phyloP scores from a whole-genome alignment of 2,329 filamentous ascomycete species.

The Sporothrix dimorphospora region DNA sequence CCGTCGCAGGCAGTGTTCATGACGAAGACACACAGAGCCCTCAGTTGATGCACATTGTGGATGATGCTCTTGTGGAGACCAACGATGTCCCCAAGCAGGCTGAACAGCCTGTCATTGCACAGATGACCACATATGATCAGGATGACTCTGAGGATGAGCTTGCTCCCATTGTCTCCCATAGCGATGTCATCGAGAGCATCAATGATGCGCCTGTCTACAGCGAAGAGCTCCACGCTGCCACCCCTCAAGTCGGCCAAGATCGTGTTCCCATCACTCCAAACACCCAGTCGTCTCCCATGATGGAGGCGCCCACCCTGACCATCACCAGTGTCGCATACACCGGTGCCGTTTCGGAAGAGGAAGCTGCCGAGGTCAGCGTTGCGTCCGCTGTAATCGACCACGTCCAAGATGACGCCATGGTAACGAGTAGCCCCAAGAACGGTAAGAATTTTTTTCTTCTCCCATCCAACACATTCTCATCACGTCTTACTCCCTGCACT shows the following conservation, averaged over 20 bases:
- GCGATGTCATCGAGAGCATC: not conserved
- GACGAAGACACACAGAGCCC: not conserved
- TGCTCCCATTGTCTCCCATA: not conserved
- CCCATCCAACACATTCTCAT: not conserved
- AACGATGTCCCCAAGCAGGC: not conserved
- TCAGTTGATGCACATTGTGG: not conserved
- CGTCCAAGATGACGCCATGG: not conserved
- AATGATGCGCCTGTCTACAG: conserved; percentile 15
- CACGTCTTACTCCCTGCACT: no score
- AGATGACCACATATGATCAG: not conserved
- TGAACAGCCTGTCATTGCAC: not conserved
- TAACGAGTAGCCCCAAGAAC: not conserved
- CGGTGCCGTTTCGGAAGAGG: not conserved
- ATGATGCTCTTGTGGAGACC: not conserved
- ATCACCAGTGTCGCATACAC: not conserved
- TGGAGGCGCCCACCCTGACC: conserved; percentile 8
- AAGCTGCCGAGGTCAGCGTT: not conserved
- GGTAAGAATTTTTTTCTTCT: not conserved
- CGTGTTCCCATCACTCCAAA: not conserved
- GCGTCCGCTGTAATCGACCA: not conserved
- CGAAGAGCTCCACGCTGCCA: not conserved
- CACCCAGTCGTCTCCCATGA: conserved; percentile 8
- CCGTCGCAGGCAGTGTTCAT: not conserved
- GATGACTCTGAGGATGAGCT: conserved; percentile 19
- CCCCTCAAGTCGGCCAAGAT: not conserved